Percentiles rank a stretch among this genome's conserved stretches.
These are phyloP conservation scores for Raffaelea arxii DNA, from an alignment of 2,329 filamentous ascomycete genomes.

Conservation along the genomic window DNA sequence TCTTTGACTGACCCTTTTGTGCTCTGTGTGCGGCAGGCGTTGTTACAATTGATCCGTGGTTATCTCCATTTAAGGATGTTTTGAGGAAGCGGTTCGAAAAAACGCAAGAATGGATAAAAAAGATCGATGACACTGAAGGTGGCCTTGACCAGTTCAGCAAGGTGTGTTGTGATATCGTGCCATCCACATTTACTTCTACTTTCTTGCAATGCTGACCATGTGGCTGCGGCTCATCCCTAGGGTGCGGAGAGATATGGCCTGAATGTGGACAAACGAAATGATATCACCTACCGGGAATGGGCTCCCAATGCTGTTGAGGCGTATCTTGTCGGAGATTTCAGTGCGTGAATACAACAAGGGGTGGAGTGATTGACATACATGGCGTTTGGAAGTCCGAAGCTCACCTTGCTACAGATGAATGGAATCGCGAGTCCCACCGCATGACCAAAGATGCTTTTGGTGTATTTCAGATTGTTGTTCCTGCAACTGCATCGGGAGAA, in stretches of 20 bases:
- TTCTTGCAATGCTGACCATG: no score
- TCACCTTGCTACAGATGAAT: conserved; percentile 51
- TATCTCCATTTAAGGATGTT: conserved; percentile 72
- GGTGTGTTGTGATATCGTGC: conserved; percentile 47
- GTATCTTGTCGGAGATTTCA: conserved; percentile 90
- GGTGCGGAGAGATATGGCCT: conserved; percentile 82
- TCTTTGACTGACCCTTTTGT: not conserved
- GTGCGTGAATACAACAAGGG: no score
- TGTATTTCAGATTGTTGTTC: conserved; percentile 74
- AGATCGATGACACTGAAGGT: conserved; percentile 73
- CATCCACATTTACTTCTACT: not conserved
- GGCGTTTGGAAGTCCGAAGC: not conserved
- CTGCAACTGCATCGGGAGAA: conserved; percentile 57
- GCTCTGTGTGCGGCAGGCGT: conserved; percentile 50
- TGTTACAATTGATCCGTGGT: conserved; percentile 77
- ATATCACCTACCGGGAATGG: conserved; percentile 92
- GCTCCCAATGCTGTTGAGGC: conserved; percentile 81
- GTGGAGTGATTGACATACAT: not conserved
- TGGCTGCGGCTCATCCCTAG: no score
- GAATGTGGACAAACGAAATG: conserved; percentile 69
- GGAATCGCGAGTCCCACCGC: conserved; percentile 72
- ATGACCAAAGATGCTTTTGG: conserved; percentile 85
- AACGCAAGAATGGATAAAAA: conserved; percentile 78
- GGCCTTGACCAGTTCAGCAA: conserved; percentile 86
- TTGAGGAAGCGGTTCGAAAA: conserved; percentile 69